Base-by-base conservation (phyloP, 805 yeast species). In the Suhomyces vadensis region DNA sequence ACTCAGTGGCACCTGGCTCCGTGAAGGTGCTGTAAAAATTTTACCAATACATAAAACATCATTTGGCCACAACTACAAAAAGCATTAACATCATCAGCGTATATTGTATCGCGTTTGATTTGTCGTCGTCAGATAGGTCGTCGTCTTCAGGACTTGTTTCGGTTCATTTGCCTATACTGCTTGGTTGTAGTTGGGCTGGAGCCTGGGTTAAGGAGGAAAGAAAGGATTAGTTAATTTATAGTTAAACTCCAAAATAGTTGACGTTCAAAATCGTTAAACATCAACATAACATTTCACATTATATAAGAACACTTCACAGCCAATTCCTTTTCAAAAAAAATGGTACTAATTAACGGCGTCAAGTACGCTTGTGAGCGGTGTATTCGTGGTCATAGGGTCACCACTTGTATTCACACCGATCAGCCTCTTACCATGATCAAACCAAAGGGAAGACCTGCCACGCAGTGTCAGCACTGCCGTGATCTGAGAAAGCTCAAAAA, bases 301-400 rank as follows among this genome's bases (percentile, higher is more conserved):
- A 14, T 21, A 23, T 13, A 27, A 11, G 13, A 27, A 8, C 26
- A 24, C 31, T 11, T 8, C 25, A 23, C 25, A 27, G 31, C 31
- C n/a, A 5, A 6, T 17, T 17, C 51, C 17, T n/a, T n/a, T n/a
- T n/a, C n/a, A n/a, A n/a, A n/a, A n/a, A n/a, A n/a, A n/a, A 92
- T 91, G 97, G 97, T 92, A 45, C 73, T 88, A 42, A 83, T 92
- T 41, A 88, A 90, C 57, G 98, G 97, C 29, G 84, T 87, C 52
- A 92, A 94, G 61, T 92, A 90, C 65, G 98, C 99, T 47, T 92
- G 99, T 64, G 96, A 90, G 55, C 73, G 97, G 48, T 92, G 99
- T 65, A 91, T 94, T 39, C 77, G 99, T 48, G 99, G 99, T 35
- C 99, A 94, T 60, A 74, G 99, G 42, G 99, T 92, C 37, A 87